Evolutionary conservation across 352 stramenopile species (phyloP).

Genomic region (Globisporangium heterothallicum): DNA sequence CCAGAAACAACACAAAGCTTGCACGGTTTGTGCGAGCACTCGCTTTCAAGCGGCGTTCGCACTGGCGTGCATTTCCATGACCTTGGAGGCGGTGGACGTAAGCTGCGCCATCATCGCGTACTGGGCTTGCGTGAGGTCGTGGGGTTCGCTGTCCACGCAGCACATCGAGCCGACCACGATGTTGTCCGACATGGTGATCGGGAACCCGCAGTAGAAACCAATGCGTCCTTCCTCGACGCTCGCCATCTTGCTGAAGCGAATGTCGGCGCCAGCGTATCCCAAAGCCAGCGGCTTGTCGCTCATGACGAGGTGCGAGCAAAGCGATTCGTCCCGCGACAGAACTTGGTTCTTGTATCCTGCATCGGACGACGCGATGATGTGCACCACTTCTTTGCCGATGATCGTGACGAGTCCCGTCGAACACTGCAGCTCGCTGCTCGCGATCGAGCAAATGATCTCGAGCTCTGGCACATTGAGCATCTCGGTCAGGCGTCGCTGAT

Average conservation of each 20-base stretch:
- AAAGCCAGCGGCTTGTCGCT: constrained; percentile 1
- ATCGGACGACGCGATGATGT: constrained; percentile 35
- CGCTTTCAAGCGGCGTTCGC: too few relatives aligned
- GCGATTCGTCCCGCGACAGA: constrained; percentile 19
- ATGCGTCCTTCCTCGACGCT: constrained; percentile 23
- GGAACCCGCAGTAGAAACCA: constrained; percentile 61
- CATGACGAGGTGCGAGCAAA: background rate
- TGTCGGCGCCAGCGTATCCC: background rate
- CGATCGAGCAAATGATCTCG: constrained; percentile 44
- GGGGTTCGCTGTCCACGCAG: constrained; percentile 34
- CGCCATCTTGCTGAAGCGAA: constrained; percentile 13
- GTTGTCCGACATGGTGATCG: constrained; percentile 23
- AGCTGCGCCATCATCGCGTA: constrained; percentile 31
- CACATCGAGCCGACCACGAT: constrained; percentile 44
- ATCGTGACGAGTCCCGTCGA: constrained; percentile 37
- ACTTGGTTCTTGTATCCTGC: constrained; percentile 18
- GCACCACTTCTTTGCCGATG: constrained; percentile 30
- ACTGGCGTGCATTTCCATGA: constrained; percentile 23
- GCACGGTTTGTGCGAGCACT: too few relatives aligned
- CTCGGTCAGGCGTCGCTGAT: constrained; percentile 15
- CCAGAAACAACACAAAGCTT: too few relatives aligned
- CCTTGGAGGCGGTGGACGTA: constrained; percentile 29
- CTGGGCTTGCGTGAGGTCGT: constrained; percentile 31
- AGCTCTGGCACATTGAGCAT: constrained; percentile 40
- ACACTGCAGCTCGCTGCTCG: constrained; percentile 32